Conservation (phyloP, 164 flowering plant species). For the Malania oleifera region DNA sequence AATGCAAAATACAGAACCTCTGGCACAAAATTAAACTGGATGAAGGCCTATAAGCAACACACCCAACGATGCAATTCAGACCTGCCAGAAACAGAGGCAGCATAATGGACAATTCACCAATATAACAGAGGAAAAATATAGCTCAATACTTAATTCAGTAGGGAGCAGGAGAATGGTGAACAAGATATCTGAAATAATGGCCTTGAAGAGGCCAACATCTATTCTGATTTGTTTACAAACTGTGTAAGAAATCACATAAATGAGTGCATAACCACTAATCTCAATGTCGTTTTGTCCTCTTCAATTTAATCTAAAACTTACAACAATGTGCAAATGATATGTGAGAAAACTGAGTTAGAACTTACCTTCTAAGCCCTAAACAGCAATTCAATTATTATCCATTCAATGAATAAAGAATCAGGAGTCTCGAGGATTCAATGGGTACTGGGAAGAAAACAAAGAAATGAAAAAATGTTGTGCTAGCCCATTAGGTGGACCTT, state of each 20-base stretch:
- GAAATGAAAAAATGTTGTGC: neutral
- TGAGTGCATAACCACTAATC: neutral
- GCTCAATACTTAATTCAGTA: too few species aligned
- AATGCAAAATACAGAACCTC: too few species aligned
- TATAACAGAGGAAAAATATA: too few species aligned
- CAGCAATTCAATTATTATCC: neutral
- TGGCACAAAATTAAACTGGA: too few species aligned
- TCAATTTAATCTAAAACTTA: neutral
- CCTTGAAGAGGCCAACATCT: neutral
- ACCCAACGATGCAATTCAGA: too few species aligned
- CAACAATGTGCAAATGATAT: neutral
- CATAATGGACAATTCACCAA: too few species aligned
- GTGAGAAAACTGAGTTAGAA: conserved; percentile 6
- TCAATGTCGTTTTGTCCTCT: neutral
- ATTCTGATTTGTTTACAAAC: neutral
- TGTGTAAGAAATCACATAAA: neutral
- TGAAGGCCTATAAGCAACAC: too few species aligned
- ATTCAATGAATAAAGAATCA: conserved; percentile 4
- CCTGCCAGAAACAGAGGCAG: too few species aligned
- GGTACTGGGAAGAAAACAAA: too few species aligned
- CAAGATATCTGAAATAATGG: too few species aligned
- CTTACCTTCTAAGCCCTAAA: neutral
- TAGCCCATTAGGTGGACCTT: conserved; percentile 6
- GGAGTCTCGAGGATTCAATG: conserved; percentile 4
- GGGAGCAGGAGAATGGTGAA: too few species aligned